Base-by-base conservation (phyloP, 352 stramenopile genomes). In the Peronospora tabacina region DNA sequence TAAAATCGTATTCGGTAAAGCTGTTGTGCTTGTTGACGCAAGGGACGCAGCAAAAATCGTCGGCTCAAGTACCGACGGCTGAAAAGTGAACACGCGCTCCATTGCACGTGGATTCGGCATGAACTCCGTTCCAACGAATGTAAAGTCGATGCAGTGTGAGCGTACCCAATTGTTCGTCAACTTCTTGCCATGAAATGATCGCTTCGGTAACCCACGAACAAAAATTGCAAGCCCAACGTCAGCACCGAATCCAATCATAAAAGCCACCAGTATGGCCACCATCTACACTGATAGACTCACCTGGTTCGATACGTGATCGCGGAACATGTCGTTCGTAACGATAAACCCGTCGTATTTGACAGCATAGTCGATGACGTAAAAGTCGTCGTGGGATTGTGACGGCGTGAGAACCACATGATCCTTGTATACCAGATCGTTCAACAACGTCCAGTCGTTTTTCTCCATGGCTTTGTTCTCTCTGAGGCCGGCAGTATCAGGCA, bases 291-390 rank as follows among this genome's bases (percentile, higher is more conserved):
- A 6, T 19, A 9, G 26, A 52, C 59, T 32, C 52, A 77, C 77
- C 61, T 84, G 83, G 42, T 90, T 74, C 24, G 75, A 55, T 6
- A 95, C 64, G 37, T 94, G 82, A 57, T 96, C 85, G n/a, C 87
- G 78, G 51, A 94, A 96, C 75, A 95, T 89, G 62, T 96, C 87
- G 66, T 95, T 96, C 2, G 80, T 95, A 41, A 96, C 84, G 41
- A 96, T 82, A 48, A 91, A 90, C 15, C 83, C 83, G 51, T 87
- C 55, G 63, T 95, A 70, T 48, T 87, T 89, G 58, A 87, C 77
- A 3, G 85, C 82, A 53, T 96, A 96, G 57, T 90, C 82, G 57
- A 96, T 95, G 46, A 93, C 85, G 52, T 95, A 96, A 30, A 77
- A 94, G 58, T 96, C 87, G 41, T 96, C 87, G 52, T 96, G 78